Evolutionary conservation across 345 rosid genomes (phyloP), one percentile per base, ranked within the genome.

Genomic region (Populus alba): DNA sequence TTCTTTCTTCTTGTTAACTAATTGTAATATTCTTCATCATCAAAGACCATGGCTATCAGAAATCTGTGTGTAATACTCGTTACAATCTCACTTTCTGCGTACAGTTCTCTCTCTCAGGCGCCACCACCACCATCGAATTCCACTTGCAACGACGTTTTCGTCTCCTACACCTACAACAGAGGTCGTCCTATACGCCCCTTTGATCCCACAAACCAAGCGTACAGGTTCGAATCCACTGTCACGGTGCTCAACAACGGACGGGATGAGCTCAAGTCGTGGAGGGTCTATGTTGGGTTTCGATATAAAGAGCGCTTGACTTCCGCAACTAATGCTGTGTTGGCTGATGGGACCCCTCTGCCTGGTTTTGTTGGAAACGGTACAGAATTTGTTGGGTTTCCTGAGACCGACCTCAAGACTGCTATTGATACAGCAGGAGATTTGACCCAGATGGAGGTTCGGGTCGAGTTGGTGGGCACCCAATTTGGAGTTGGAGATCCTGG

Each of bases 341-440:
- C 77, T 7, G 83, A 80, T 5, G 87, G 87, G 37, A 67, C 66
- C 13, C 37, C 84, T 29, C 77, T 87, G 22, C 92, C 92, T 0
- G 91, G 88, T 5, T 25, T 53, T 3, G 94, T 89, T 4, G 89
- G 89, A 22, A 85, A 87, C 53, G 90, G 91, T 9, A 84, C 89
- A 45, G 66, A 55, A 18, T 59, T 90, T 10, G 87, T 81, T 0
- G 94, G 94, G 11, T 81, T 67, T 37, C 86, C 89, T 23, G 68
- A 49, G 43, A 53, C 88, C 7, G 86, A 89, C 81, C 81, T 90
- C 20, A 81, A 85, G 76, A 80, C 92, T 23, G 87, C 90, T 0
- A 86, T 90, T 18, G 86, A 87, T 49, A 89, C 91, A 0, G 91
- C 92, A 0, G 86, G 89, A 7, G 90, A 90, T 73, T 3, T n/a